These are phyloP conservation scores for Calonectria fujianensis DNA, from an alignment of 2,329 filamentous ascomycete genomes.

Conservation along the genomic window DNA sequence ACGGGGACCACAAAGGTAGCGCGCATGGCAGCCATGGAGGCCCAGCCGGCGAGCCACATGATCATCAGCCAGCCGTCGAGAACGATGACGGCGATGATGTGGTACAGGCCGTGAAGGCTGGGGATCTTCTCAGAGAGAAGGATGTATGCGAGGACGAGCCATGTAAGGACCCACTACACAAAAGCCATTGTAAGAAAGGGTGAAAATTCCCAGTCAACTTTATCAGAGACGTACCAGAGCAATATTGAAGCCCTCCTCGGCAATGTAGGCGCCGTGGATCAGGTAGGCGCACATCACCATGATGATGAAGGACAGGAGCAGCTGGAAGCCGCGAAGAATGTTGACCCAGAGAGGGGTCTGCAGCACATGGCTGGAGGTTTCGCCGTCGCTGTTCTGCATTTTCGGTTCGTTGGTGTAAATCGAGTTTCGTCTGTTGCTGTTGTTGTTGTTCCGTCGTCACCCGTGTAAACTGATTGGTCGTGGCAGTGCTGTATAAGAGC, in stretches of 20 bases:
- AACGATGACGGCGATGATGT: slow-evolving; percentile 66
- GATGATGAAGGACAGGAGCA: slow-evolving; percentile 65
- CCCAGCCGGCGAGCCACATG: slow-evolving; percentile 68
- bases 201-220: not conserved
- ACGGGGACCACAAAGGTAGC: slow-evolving; percentile 60
- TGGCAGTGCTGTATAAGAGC: not conserved
- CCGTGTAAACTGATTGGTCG: slow-evolving; percentile 33
- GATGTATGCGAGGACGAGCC: slow-evolving; percentile 65
- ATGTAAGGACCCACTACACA: slow-evolving; percentile 66
- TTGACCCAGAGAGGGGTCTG: slow-evolving; percentile 66
- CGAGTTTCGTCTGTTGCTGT: not conserved
- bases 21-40: slow-evolving; percentile 63
- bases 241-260: slow-evolving; percentile 46
- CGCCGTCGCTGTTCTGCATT: not conserved
- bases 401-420: slow-evolving; percentile 15
- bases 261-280: slow-evolving; percentile 57
- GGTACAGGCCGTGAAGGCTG: slow-evolving; percentile 61
- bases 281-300: slow-evolving; percentile 65
- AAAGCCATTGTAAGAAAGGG: slow-evolving; percentile 32
- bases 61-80: slow-evolving; percentile 67
- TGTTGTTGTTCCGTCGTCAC: not conserved
- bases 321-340: slow-evolving; percentile 63
- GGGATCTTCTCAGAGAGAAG: slow-evolving; percentile 64
- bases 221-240: slow-evolving; percentile 46
- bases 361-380: slow-evolving; percentile 55